Conservation (phyloP, 192 early-diverging fungal genomes). For the Coemansia sp. region DNA sequence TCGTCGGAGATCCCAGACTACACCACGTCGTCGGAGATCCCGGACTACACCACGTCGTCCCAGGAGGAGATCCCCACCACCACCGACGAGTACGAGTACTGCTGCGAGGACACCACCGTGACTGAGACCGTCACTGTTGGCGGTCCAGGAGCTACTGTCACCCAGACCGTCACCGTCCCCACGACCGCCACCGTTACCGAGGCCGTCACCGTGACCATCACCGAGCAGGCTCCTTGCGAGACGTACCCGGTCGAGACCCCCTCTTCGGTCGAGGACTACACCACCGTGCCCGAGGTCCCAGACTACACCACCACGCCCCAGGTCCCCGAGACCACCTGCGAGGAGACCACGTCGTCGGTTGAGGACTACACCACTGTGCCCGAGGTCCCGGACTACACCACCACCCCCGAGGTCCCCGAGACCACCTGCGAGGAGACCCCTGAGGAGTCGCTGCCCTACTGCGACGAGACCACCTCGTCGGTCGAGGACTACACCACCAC, state of each 20-base stretch:
- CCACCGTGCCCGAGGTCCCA: not conserved
- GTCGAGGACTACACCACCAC: constrained; percentile 9
- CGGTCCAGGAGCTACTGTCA: constrained; percentile 9
- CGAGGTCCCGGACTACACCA: not conserved
- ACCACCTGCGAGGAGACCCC: constrained; percentile 4
- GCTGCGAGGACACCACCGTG: constrained; percentile 46
- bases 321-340: constrained; percentile 8
- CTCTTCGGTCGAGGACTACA: constrained; percentile 19
- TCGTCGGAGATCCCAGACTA: not conserved
- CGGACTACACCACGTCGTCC: constrained; percentile 13
- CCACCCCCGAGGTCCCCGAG: not conserved
- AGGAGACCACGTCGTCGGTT: constrained; percentile 8
- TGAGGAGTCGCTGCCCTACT: no score
- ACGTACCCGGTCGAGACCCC: constrained; percentile 14
- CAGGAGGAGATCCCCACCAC: not conserved
- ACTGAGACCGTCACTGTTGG: constrained; percentile 30
- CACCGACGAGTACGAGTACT: constrained; percentile 39
- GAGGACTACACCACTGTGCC: constrained; percentile 6
- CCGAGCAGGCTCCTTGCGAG: constrained; percentile 6
- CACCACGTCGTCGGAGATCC: constrained; percentile 4
- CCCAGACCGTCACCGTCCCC: constrained; percentile 12
- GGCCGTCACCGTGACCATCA: constrained; percentile 10
- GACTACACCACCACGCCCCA: not conserved
- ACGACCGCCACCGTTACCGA: constrained; percentile 11
- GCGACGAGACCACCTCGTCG: constrained; percentile 9